Conservation (phyloP, 1,139 yeast species). For the Groenewaldozyma auringiensis region DNA sequence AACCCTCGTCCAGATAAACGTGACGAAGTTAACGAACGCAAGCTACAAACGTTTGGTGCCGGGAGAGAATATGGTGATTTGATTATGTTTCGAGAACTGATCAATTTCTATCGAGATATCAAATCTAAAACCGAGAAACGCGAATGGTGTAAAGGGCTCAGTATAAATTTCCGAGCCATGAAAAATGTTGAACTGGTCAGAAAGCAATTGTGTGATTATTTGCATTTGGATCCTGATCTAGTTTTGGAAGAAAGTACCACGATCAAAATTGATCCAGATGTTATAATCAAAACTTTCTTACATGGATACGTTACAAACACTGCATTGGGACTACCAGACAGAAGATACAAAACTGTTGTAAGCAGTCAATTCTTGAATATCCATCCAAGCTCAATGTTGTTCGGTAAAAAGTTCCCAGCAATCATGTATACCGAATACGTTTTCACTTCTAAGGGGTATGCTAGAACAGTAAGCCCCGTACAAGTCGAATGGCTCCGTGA, state of each 20-base stretch:
- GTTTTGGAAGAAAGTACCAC: conserved; percentile 9
- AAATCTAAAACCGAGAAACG: conserved; percentile 41
- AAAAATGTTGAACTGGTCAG: conserved; percentile 69
- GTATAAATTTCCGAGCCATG: conserved; percentile 72
- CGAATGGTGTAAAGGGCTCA: conserved; percentile 77
- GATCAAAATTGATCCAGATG: conserved; percentile 40
- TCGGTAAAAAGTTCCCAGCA: conserved; percentile 76
- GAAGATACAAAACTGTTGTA: conserved; percentile 78
- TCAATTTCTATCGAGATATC: conserved; percentile 42
- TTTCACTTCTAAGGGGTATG: conserved; percentile 87
- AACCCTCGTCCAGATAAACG: conserved; percentile 75
- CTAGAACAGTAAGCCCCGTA: conserved; percentile 77
- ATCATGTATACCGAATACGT: conserved; percentile 94
- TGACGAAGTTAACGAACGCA: conserved; percentile 60
- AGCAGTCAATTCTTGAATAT: conserved; percentile 59
- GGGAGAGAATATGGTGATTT: conserved; percentile 77
- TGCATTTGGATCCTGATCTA: conserved; percentile 30
- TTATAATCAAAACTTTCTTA: conserved; percentile 61
- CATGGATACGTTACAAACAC: conserved; percentile 78
- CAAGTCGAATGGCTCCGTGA: conserved; percentile 84
- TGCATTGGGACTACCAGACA: conserved; percentile 91
- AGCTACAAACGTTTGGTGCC: conserved; percentile 48
- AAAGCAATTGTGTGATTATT: conserved; percentile 66
- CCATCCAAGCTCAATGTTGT: conserved; percentile 86
- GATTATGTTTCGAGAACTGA: conserved; percentile 70